A percentile compares a stretch with the other conserved stretches of the same genome.
These are phyloP conservation scores for Areca catechu DNA, from an alignment of 176 grass and related monocot species.

Conservation along the genomic window DNA sequence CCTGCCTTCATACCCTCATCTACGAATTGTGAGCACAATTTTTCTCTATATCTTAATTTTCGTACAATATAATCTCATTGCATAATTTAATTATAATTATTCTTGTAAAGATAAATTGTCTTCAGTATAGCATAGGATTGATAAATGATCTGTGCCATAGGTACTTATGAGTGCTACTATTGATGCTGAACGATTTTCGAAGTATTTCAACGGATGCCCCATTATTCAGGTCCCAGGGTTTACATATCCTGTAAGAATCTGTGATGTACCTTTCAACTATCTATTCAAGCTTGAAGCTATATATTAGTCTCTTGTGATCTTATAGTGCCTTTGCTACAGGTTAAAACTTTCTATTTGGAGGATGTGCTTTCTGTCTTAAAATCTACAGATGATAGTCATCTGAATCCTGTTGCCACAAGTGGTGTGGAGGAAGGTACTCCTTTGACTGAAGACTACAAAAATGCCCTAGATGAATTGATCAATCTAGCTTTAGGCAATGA, in stretches of 20 bases:
- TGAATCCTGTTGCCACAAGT: conserved; percentile 23
- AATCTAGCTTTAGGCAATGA: conserved; percentile 69
- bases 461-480: conserved; percentile 83
- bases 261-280: no score
- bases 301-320: conserved; percentile 6
- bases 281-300: not conserved
- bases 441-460: conserved; percentile 64
- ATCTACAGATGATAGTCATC: conserved; percentile 50
- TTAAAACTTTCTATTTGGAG: conserved; percentile 91
- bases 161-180: conserved; percentile 98
- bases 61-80: not conserved
- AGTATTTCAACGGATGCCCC: conserved; percentile 86
- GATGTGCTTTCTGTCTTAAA: conserved; percentile 85
- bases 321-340: conserved; percentile 22
- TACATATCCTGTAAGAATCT: conserved; percentile 75
- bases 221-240: conserved; percentile 92
- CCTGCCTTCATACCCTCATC: conserved; percentile 68
- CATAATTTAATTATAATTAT: not conserved
- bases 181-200: conserved; percentile 77
- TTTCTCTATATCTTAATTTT: not conserved
- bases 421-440: conserved; percentile 23
- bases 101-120: not conserved
- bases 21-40: conserved; percentile 57
- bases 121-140: conserved; percentile 3
- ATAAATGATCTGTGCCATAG: conserved; percentile 35